These are phyloP conservation scores for Coprinopsis sp. DNA, from an alignment of 768 basidiomycete genomes.

Conservation along the genomic window DNA sequence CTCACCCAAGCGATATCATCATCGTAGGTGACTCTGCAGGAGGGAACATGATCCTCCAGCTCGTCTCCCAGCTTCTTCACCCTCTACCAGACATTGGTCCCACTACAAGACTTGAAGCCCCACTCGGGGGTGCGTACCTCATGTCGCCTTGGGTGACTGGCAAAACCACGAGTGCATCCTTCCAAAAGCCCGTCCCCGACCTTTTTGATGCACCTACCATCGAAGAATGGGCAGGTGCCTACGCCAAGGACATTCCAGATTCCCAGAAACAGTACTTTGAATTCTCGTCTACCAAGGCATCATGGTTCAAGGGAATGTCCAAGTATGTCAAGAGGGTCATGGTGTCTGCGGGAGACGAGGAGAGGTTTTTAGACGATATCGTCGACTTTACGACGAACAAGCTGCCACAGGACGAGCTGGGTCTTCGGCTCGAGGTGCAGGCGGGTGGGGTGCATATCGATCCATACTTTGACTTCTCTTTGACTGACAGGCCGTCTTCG, in stretches of 20 bases:
- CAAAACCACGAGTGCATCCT: constrained; percentile 15
- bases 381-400: constrained; percentile 14
- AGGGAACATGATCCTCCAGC: constrained; percentile 29
- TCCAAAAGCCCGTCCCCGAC: constrained; percentile 17
- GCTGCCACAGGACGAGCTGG: background rate
- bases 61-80: constrained; percentile 33
- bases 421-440: background rate
- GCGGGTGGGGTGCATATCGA: constrained; percentile 1
- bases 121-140: constrained; percentile 28
- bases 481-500: background rate
- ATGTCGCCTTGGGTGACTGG: constrained; percentile 38
- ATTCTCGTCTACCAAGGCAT: constrained; percentile 18
- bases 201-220: constrained; percentile 14
- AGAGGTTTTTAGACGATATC: constrained; percentile 25
- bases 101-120: constrained; percentile 15
- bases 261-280: constrained; percentile 21
- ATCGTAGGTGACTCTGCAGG: constrained; percentile 40
- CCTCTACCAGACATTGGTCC: constrained; percentile 25
- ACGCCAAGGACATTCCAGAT: constrained; percentile 15
- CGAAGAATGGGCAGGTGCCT: constrained; percentile 15
- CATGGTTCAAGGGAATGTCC: constrained; percentile 27
- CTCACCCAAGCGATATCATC: constrained; percentile 28
- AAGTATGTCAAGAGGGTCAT: constrained; percentile 20
- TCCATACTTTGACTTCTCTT: background rate
- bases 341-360: constrained; percentile 24